A percentile compares a stretch with the other conserved stretches of the same genome.
These are phyloP conservation scores for Mucor lusitanicus DNA, from an alignment of 371 early-diverging fungal species.

Conservation along the genomic window DNA sequence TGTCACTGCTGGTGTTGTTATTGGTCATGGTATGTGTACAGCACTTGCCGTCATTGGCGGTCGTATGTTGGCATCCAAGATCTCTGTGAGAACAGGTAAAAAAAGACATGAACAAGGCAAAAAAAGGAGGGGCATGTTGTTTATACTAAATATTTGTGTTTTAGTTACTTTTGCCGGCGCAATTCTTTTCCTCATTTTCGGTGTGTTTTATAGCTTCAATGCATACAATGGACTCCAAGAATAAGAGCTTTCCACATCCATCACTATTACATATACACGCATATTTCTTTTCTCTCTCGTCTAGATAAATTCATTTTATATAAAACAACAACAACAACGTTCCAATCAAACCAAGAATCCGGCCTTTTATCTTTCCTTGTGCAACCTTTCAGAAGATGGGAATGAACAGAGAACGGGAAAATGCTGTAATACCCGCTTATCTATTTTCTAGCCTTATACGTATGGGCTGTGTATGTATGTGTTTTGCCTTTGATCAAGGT, in stretches of 20 bases:
- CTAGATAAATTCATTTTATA: neutral
- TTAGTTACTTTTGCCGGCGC: conserved; percentile 85
- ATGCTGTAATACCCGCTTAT: neutral
- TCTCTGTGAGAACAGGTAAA: conserved; percentile 89
- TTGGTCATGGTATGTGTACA: conserved; percentile 92
- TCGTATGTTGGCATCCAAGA: conserved; percentile 84
- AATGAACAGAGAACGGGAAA: neutral
- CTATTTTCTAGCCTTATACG: neutral
- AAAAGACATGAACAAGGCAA: neutral
- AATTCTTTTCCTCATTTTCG: conserved; percentile 84
- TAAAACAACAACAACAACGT: too few species aligned
- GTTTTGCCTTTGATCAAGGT: too few species aligned
- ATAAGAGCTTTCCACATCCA: neutral
- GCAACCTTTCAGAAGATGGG: neutral
- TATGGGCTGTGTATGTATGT: too few species aligned
- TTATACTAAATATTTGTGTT: conserved; percentile 3
- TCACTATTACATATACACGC: neutral
- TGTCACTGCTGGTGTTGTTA: conserved; percentile 86
- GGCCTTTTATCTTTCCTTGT: neutral
- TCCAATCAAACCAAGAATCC: neutral
- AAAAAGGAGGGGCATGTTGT: neutral
- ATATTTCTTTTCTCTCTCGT: neutral
- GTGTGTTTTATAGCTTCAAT: conserved; percentile 66
- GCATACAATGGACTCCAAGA: conserved; percentile 24
- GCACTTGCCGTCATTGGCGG: conserved; percentile 94